Evolutionary conservation across 306 rosid species (phyloP), one percentile per base, ranked within the genome.

Genomic region (Astragalus membranaceus): DNA sequence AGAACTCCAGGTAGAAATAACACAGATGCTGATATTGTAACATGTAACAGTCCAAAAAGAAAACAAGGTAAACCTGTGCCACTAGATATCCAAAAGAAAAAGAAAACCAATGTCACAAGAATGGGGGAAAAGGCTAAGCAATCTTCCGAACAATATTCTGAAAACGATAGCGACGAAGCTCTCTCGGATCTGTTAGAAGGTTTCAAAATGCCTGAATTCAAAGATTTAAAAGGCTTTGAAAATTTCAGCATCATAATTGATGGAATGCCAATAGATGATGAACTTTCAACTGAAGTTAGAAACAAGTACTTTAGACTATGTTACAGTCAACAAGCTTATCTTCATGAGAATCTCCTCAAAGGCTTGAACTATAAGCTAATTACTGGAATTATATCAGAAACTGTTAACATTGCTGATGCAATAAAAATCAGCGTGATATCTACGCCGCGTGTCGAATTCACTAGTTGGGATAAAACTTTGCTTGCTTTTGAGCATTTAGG

Each of bases 281-380:
- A 88, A 74, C 36, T 93, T 54, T 72, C 94, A 0, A 64, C 60
- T 3, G 92, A 85, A 55, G 69, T 78, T 53, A 59, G 92, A 58
- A 81, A 48, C 67, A 90, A 73, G 69, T 93, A 93, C 85, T 93
- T 81, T 76, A 85, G 58, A 52, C 92, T 93, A 16, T 93, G 98
- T 58, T 64, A 70, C 71, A 81, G 88, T 41, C 97, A 93, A 53
- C 84, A 82, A 15, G 87, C 80, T 15, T 88, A 78, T 74, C 96
- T 93, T 77, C 98, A 93, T 54, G 94, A 90, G 1, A 76, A 77
- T 76, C 80, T 90, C 67, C 61, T 80, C 33, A 71, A 60, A 50
- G 96, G 90, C 23, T 61, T 85, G 48, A 76, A 85, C 82, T 54
- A 55, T 16, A 79, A 68, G 36, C 47, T 88, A 64, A 26, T 88